phyloP scores from a whole-genome alignment of 768 basidiomycete genomes.

The Tricholoma sp. region DNA sequence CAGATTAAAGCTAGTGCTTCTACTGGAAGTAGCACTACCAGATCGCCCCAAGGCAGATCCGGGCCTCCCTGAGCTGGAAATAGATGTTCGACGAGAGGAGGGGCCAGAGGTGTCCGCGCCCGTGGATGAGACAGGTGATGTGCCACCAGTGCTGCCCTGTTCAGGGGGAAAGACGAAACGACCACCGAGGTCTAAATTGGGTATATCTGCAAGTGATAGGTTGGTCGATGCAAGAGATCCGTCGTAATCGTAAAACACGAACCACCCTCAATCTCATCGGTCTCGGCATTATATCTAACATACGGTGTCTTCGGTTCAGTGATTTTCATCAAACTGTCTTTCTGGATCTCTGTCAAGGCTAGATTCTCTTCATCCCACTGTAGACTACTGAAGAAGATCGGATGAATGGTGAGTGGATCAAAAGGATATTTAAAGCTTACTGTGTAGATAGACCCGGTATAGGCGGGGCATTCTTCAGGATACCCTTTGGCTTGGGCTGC shows the following conservation, averaged over 20 bases:
- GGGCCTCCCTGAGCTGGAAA: conserved; percentile 58
- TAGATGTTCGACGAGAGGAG: conserved; percentile 70
- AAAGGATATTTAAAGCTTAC: conserved; percentile 24
- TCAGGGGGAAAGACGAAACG: conserved; percentile 29
- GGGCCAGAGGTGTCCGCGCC: conserved; percentile 59
- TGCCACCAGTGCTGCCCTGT: conserved; percentile 29
- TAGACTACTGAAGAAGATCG: conserved; percentile 44
- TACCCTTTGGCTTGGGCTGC: conserved; percentile 77
- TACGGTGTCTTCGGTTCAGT: conserved; percentile 97
- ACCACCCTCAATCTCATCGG: conserved; percentile 86
- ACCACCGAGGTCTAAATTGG: conserved; percentile 60
- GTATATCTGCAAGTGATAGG: conserved; percentile 59
- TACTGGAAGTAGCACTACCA: conserved; percentile 58
- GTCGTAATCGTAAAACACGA: conserved; percentile 15
- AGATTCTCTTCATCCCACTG: conserved; percentile 97
- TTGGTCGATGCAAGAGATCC: conserved; percentile 4
- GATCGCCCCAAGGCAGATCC: conserved; percentile 52
- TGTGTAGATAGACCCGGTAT: conserved; percentile 38
- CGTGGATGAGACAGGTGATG: conserved; percentile 46
- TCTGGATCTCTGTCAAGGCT: conserved; percentile 87
- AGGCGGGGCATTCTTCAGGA: conserved; percentile 77
- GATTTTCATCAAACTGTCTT: conserved; percentile 98
- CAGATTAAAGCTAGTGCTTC: conserved; percentile 82
- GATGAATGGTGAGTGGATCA: conserved; percentile 2
- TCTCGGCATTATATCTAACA: conserved; percentile 84